Conservation (phyloP, 2,329 filamentous ascomycete species). For the Anthostomella pinea region DNA sequence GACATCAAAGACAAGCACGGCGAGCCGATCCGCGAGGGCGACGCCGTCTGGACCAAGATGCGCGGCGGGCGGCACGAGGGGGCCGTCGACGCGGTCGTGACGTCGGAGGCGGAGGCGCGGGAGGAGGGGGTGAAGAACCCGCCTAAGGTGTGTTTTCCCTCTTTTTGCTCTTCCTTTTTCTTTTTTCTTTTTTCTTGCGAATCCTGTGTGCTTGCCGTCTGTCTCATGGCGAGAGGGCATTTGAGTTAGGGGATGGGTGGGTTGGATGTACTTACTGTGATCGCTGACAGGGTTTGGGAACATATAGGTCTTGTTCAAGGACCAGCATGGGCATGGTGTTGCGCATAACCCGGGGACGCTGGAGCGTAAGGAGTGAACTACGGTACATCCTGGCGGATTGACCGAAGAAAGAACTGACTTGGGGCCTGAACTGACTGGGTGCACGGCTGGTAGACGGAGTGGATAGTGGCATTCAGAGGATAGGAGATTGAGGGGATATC, state of each 20-base stretch:
- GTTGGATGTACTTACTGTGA: neutral
- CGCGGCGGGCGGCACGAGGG: slow-evolving; percentile 39
- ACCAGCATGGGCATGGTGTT: slow-evolving; percentile 38
- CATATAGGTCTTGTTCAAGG: slow-evolving; percentile 38
- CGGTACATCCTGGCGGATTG: no score
- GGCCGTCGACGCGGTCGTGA: slow-evolving; percentile 38
- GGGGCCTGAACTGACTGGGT: no score
- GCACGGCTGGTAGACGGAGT: no score
- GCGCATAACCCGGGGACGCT: slow-evolving; percentile 38
- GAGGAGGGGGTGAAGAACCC: slow-evolving; percentile 38
- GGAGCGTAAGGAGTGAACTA: slow-evolving; percentile 29
- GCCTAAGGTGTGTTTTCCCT: no score
- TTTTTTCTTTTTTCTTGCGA: no score
- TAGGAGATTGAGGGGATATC: no score
- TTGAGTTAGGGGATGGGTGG: no score
- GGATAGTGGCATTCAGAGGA: no score
- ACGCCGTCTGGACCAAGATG: slow-evolving; percentile 38
- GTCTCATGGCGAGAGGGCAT: no score
- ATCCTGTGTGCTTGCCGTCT: neutral
- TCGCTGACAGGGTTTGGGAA: slow-evolving; percentile 8
- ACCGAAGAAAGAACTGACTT: no score
- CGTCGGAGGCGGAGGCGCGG: slow-evolving; percentile 33
- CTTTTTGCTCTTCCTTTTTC: no score
- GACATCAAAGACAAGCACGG: slow-evolving; percentile 34
- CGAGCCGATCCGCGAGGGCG: slow-evolving; percentile 37